Conservation (phyloP, 495 filamentous ascomycete genomes). For the Lophiostoma macrostomum region DNA sequence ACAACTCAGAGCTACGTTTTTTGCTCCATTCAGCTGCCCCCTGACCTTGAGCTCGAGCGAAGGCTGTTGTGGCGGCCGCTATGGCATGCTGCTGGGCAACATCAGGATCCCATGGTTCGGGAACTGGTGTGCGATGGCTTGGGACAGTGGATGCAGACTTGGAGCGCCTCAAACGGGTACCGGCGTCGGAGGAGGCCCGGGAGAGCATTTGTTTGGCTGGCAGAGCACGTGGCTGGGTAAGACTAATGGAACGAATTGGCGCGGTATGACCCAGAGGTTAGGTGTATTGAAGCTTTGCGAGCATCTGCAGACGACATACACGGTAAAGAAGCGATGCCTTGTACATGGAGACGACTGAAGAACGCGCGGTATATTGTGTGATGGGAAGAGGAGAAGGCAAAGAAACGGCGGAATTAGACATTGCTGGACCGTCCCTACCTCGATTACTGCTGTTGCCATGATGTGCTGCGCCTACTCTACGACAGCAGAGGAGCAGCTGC, state of each 20-base stretch:
- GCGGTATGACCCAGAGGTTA: not conserved
- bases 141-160: constrained; percentile 37
- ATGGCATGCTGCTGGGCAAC: constrained; percentile 38
- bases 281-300: constrained; percentile 5
- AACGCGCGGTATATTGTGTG: not conserved
- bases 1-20: constrained; percentile 6
- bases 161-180: constrained; percentile 35
- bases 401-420: not conserved
- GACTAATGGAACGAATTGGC: constrained; percentile 3
- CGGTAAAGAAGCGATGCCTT: not conserved
- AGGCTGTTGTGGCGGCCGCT: constrained; percentile 39
- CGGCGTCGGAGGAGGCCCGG: constrained; percentile 35
- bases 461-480: no score
- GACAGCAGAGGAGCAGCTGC: no score
- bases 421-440: no score
- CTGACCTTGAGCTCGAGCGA: constrained; percentile 28
- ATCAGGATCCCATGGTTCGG: constrained; percentile 31
- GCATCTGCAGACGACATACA: not conserved
- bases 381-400: not conserved
- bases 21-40: constrained; percentile 6
- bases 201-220: constrained; percentile 37
- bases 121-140: constrained; percentile 10
- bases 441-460: no score
- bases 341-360: not conserved
- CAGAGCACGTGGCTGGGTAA: no score